Evolutionary conservation across 768 basidiomycete genomes (phyloP), one percentile per base, ranked within the genome.

Genomic region (Termitomyces eurrhizus): DNA sequence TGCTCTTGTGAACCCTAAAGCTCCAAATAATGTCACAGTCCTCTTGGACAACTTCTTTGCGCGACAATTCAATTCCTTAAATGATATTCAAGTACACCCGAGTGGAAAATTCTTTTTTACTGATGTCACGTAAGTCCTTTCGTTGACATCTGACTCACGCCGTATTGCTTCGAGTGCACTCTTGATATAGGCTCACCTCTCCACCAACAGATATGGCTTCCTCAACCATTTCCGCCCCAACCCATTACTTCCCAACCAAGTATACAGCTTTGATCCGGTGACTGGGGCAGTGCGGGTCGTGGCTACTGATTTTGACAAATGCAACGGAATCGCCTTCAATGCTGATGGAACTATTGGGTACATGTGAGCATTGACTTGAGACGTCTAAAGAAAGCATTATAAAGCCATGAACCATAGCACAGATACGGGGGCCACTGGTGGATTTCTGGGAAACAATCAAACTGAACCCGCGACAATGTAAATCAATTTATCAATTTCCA

Each of bases 1-100:
- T 29, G 84, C 79, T 0, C 79, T 88, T 29, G 84, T 91, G 52
- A 84, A 90, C 67, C 88, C 90, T 0, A 68, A 66, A 4, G 68
- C 81, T 9, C 90, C 90, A 0, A 78, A 85, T 72, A 88, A 91
- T 57, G 74, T 81, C 4, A 91, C 88, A 0, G 81, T 89, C 29
- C 71, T 93, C 16, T 71, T 93, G 62, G 88, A 93, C 73, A 93
- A 92, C 73, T 90, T 81, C 72, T 89, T 83, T 65, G 90, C 90
- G 3, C 77, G 90, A 4, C 90, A 91, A 64, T 93, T 92, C 74
- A 92, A 89, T 72, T 90, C 90, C 1, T 70, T 93, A 52, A 91
- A 92, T 69, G 92, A 94, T 64, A 78, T 88, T 59, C 90, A 89
- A 66, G 75, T 92, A 3, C 86, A 91, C 55, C 89, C 88, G 1